Base-by-base conservation (phyloP, 116 monocot genomes). In the Phalaenopsis hybrid region DNA sequence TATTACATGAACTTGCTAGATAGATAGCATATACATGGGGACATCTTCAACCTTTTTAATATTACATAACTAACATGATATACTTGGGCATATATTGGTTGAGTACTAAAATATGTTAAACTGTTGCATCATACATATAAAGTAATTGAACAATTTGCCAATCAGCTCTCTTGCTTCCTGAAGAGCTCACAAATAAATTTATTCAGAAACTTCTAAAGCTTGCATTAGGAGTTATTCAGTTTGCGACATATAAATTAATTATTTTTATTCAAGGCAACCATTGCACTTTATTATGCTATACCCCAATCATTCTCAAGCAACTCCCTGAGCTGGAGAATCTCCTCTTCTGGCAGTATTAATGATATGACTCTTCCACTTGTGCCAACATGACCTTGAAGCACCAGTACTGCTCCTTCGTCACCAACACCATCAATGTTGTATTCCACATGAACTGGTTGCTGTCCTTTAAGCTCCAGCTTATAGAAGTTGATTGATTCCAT, bases 401-500 rank as follows among this genome's bases (percentile, higher is more conserved):
- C 89, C 48, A 93, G 28, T 1, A 96, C 84, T 12, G 86, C 74
- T 63, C 96, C 96, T 79, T 86, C 92, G 55, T 89, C 86, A 2
- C 90, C 92, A 17, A 92, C 92, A 31, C 96, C 96, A 61, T 88
- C 90, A 23, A 96, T 87, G 76, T 74, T 86, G 81, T 48, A 92
- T n/a, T 90, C 88, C 0, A 90, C 89, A 51, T 88, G 81, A 8
- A 85, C 81, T 0, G 96, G 96, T 28, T 83, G 86, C 75, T 93
- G 87, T 0, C 92, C 96, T 72, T 89, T 89, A 49, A 96, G 21
- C 77, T 85, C 82, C 46, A 94, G 74, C 46, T 82, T 88, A 70
- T 92, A 88, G 18, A 88, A 55, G 0, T 85, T 85, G 6, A 88
- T 46, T 16, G 77, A 74, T 72, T 88, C 85, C 89, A 92, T 79